A percentile compares a stretch with the other conserved stretches of the same genome.
These are phyloP conservation scores for Multifurca ochricompacta DNA, from an alignment of 768 basidiomycete species.

Conservation along the genomic window DNA sequence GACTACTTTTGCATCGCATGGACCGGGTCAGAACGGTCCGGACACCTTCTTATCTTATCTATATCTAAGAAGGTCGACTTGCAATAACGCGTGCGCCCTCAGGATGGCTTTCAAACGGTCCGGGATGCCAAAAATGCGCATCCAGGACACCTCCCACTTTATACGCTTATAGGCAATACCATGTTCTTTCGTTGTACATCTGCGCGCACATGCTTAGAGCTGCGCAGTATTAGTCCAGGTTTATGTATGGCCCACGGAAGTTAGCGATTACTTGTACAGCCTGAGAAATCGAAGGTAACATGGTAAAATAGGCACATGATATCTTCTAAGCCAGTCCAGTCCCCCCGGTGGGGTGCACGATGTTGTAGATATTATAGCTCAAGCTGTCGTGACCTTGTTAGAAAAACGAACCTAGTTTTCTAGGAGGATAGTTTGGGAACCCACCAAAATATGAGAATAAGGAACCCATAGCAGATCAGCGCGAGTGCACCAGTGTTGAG, in stretches of 20 bases:
- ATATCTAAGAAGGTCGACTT: no score
- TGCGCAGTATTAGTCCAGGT: background rate
- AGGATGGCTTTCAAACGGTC: no score
- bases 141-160: background rate
- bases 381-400: slow-evolving; percentile 39
- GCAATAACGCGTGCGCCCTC: no score
- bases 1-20: no score
- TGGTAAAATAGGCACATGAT: background rate
- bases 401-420: background rate
- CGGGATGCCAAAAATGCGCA: no score
- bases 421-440: slow-evolving; percentile 24
- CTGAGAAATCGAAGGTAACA: background rate
- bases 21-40: no score
- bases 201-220: background rate
- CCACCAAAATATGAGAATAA: slow-evolving; percentile 84
- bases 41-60: no score
- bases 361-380: slow-evolving; percentile 70
- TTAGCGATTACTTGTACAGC: background rate
- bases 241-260: background rate
- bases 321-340: slow-evolving; percentile 1
- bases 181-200: background rate
- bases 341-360: slow-evolving; percentile 32
- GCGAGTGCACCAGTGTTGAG: slow-evolving; percentile 57
- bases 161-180: background rate
- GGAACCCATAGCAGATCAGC: slow-evolving; percentile 65